Evolutionary conservation across 1,139 yeast genomes (phyloP).

Genomic region (Sugiyamaella pinicola): DNA sequence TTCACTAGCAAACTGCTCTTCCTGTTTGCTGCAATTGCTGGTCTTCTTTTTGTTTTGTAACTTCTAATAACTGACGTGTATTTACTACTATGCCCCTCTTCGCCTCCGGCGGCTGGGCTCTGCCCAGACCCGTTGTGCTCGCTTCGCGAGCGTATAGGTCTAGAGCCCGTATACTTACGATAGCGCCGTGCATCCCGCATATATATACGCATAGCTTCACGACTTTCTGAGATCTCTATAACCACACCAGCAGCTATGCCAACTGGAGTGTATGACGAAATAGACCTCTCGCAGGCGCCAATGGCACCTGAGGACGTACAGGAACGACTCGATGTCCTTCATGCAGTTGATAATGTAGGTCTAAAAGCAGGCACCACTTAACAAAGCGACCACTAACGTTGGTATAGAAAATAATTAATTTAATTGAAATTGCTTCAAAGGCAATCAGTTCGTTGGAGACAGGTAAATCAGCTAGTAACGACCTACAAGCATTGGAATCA

Average conservation of each 20-base stretch:
- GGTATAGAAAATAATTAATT: slow-evolving; percentile 40
- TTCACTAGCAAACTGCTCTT: slow-evolving; percentile 20
- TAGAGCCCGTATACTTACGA: not conserved
- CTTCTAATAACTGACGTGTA: not conserved
- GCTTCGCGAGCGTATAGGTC: not conserved
- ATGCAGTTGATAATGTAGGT: slow-evolving; percentile 43
- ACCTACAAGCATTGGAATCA: slow-evolving; percentile 36
- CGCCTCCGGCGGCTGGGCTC: not conserved
- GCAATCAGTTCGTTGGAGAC: slow-evolving; percentile 45
- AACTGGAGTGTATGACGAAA: slow-evolving; percentile 28
- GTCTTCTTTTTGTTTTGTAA: slow-evolving; percentile 16
- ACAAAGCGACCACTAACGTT: slow-evolving; percentile 11
- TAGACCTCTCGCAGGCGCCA: slow-evolving; percentile 35
- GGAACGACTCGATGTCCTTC: slow-evolving; percentile 44
- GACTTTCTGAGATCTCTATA: not conserved
- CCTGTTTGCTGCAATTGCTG: slow-evolving; percentile 19
- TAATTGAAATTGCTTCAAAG: slow-evolving; percentile 46
- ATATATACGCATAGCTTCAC: not conserved
- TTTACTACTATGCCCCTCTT: not conserved
- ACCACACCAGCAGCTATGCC: not conserved
- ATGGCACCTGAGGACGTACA: slow-evolving; percentile 42
- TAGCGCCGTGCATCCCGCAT: slow-evolving; percentile 3
- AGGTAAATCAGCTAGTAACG: slow-evolving; percentile 42
- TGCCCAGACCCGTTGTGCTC: not conserved
- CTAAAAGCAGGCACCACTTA: not conserved